These are phyloP conservation scores for Oryza officinalis DNA, from an alignment of 176 grass and related monocot genomes.

Conservation along the genomic window DNA sequence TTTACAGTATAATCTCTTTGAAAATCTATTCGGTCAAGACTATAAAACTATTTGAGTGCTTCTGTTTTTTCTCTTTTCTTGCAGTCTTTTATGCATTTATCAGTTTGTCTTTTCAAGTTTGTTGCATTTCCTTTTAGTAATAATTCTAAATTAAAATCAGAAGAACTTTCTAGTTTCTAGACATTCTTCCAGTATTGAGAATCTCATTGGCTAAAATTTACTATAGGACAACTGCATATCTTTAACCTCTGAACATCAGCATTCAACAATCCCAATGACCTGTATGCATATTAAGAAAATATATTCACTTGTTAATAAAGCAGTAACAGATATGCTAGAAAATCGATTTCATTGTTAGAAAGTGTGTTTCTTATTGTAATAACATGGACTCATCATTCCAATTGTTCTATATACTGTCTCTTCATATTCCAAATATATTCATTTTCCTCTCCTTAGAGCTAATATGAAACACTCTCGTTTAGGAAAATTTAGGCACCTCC, in stretches of 20 bases:
- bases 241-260: not conserved
- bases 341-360: not conserved
- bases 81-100: not conserved
- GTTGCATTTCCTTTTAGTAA: not conserved
- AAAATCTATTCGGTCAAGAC: not conserved
- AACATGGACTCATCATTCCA: not conserved
- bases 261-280: not conserved
- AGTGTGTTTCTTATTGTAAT: not conserved
- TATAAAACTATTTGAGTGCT: not conserved
- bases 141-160: not conserved
- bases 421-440: not conserved
- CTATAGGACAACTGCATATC: not conserved
- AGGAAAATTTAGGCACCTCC: slow-evolving; percentile 99
- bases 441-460: not conserved
- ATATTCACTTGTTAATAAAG: slow-evolving; percentile 7
- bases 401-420: not conserved
- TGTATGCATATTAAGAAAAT: not conserved
- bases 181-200: not conserved
- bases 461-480: slow-evolving; percentile 36
- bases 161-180: not conserved
- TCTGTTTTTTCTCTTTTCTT: not conserved
- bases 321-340: slow-evolving; percentile 19
- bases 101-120: not conserved
- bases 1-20: no score
- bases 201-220: not conserved